Evolutionary conservation across 202 grass and related monocot genomes (phyloP), one percentile per base, ranked within the genome.

Genomic region (Setaria viridis): DNA sequence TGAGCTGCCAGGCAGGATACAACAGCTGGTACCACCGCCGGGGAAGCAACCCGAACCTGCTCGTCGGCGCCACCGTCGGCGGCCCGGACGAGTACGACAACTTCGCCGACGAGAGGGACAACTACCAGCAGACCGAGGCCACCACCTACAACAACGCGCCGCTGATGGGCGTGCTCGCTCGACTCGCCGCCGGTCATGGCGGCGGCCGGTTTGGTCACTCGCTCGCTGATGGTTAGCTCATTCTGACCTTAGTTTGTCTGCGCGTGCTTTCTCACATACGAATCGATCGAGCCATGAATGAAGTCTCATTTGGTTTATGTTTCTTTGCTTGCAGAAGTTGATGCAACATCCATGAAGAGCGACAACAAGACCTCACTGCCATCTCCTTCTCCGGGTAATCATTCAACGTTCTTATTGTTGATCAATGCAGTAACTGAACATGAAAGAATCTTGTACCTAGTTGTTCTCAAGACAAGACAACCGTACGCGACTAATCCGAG

Each of bases 81-180:
- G 95, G 95, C 0, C 95, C 95, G 0, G 95, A 93, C 10, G 86
- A 84, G 72, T 47, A 92, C 43, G 95, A 98, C 42, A 67, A 94
- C 54, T 98, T 98, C 41, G 88, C 85, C 9, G 95, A 98, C 42
- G 84, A 94, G 33, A 93, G 95, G 64, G 83, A 95, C 25, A 98
- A 98, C 80, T 98, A 92, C 48, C 34, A 94, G 73, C 95, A 98
- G 86, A 95, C 93, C 1, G 95, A 98, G 80, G 89, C 93, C 1
- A 79, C 93, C 47, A 98, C 93, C 46, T 98, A 98, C 62, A 98
- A 98, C 85, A 98, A 93, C 53, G 93, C 95, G 37, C 95, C 95
- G 7, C 70, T 98, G 2, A 80, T 94, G 64, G 95, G 95, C 43
- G 84, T 98, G 8, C 74, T 98, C 64, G 95, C 95, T 51, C 84